Evolutionary conservation across 768 basidiomycete genomes (phyloP).

Genomic region (Cystobasidium tubakii): DNA sequence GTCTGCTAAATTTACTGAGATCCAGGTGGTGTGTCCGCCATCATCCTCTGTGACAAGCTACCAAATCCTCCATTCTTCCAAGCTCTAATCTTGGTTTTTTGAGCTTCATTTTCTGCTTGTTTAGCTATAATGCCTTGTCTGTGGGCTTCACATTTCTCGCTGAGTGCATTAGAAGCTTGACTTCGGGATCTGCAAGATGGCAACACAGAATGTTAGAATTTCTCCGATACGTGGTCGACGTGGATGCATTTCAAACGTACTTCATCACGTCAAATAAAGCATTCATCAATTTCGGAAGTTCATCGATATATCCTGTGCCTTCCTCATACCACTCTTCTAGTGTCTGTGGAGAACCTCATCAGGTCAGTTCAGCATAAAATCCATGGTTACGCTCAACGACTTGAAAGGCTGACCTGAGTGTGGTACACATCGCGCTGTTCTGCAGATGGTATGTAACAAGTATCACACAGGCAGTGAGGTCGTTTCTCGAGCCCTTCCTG

Average conservation of each 20-base stretch:
- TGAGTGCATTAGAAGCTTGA: background rate
- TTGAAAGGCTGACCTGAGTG: slow-evolving; percentile 4
- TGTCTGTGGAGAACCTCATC: background rate
- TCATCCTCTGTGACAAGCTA: background rate
- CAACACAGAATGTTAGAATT: no score
- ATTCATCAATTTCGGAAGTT: background rate
- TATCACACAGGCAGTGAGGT: background rate
- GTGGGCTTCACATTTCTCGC: background rate
- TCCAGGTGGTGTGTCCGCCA: background rate
- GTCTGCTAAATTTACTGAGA: background rate
- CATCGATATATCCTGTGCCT: slow-evolving; percentile 4
- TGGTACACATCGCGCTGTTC: background rate
- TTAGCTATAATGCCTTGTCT: background rate
- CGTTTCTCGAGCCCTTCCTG: background rate
- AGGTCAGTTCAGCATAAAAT: no score
- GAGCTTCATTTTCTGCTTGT: background rate
- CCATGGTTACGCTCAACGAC: no score
- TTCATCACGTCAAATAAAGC: background rate
- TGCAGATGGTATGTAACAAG: background rate
- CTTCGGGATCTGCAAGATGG: background rate
- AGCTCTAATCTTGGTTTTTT: background rate
- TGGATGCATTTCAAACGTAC: background rate
- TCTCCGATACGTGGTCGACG: no score
- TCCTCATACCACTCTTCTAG: slow-evolving; percentile 8
- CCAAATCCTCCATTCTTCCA: background rate